Evolutionary conservation across 2,329 filamentous ascomycete species (phyloP).

Genomic region (Aspergillus oerlinghausenensis): DNA sequence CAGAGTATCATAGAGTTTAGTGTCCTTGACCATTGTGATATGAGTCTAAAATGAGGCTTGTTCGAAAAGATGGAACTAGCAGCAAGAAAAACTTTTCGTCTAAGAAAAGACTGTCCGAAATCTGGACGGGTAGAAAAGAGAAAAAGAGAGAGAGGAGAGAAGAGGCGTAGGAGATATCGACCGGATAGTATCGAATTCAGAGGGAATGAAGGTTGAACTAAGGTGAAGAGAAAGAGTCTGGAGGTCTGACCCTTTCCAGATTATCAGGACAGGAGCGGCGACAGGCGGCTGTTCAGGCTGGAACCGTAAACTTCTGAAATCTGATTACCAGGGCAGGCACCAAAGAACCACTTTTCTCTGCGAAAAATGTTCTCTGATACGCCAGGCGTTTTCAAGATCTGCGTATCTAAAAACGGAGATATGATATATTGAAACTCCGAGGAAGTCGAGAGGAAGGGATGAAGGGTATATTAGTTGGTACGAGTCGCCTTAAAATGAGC

Average conservation of each 20-base stretch:
- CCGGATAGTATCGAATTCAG: slow-evolving; percentile 2
- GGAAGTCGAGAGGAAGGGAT: neutral
- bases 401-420: slow-evolving; percentile 16
- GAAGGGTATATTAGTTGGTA: neutral
- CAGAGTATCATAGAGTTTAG: slow-evolving; percentile 45
- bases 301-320: slow-evolving; percentile 2
- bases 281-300: slow-evolving; percentile 1
- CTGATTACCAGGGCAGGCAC: slow-evolving; percentile 8
- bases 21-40: slow-evolving; percentile 49
- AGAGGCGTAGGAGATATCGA: slow-evolving; percentile 8
- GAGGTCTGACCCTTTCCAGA: slow-evolving; percentile 1
- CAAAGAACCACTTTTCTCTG: neutral
- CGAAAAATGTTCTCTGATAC: slow-evolving; percentile 5
- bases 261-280: slow-evolving; percentile 5
- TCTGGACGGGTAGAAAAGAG: neutral
- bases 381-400: slow-evolving; percentile 9
- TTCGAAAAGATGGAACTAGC: neutral
- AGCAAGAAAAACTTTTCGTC: neutral
- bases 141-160: slow-evolving; percentile 9
- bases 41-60: slow-evolving; percentile 14
- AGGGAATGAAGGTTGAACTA: slow-evolving; percentile 10
- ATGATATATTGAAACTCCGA: slow-evolving; percentile 12
- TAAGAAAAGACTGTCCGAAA: neutral
- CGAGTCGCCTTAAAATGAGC: neutral
- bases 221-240: slow-evolving; percentile 13